These are phyloP conservation scores for Polygonum aviculare DNA, from an alignment of 148 eudicot genomes.

Conservation along the genomic window DNA sequence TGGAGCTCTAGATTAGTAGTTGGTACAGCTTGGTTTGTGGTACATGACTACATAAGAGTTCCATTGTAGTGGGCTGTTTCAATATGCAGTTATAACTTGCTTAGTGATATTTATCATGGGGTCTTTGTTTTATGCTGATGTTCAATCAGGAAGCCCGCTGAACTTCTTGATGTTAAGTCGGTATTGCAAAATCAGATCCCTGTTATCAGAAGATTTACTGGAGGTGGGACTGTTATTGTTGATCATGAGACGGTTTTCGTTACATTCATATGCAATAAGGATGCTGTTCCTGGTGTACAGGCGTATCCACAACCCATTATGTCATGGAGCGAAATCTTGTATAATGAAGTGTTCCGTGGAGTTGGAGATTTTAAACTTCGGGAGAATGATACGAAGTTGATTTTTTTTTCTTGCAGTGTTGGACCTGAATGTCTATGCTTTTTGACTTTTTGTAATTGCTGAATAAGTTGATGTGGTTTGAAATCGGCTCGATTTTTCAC, in stretches of 20 bases:
- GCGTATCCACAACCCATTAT: constrained; percentile 84
- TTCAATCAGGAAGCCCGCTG: constrained; percentile 57
- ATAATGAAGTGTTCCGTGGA: constrained; percentile 59
- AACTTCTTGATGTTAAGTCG: constrained; percentile 61
- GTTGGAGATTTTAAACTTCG: constrained; percentile 57
- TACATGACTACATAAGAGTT: background rate
- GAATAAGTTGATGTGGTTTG: background rate
- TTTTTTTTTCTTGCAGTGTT: background rate
- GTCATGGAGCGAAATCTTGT: constrained; percentile 78
- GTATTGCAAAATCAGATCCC: constrained; percentile 68
- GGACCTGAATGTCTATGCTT: background rate
- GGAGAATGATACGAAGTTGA: constrained; percentile 58
- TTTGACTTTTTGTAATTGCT: background rate
- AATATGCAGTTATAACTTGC: background rate
- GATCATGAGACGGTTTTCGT: constrained; percentile 77
- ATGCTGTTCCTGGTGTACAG: constrained; percentile 59
- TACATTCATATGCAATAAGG: constrained; percentile 84
- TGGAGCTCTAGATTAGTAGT: background rate
- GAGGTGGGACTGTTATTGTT: constrained; percentile 93
- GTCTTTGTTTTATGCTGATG: background rate
- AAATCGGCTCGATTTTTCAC: no score
- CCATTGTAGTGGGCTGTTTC: background rate
- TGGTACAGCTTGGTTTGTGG: background rate
- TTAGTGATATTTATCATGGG: background rate
- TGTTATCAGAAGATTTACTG: constrained; percentile 76